Evolutionary conservation across 2,329 filamentous ascomycete species (phyloP), one percentile per base, ranked within the genome.

Genomic region (Orbilia brochopaga): DNA sequence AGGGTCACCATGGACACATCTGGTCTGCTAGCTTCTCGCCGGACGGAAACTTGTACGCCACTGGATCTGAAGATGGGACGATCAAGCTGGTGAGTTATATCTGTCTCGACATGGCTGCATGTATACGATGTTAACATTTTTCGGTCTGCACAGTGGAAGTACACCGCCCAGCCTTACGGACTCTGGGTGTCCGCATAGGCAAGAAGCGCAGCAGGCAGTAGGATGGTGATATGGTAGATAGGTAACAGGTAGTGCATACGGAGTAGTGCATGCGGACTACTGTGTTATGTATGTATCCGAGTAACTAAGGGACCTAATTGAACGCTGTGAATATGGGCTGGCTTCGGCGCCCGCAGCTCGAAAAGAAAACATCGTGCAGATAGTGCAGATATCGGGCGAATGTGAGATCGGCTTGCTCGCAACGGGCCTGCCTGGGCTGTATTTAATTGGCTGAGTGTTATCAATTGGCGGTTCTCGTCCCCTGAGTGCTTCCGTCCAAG

Each of bases 21-120:
- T 99, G 94, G 94, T 96, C 92, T 4, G 88, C 95, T 69, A 89
- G 89, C 64, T 99, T 96, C 80, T 94, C 92, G 0, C 94, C 94
- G 0, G 94, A 99, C 78, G 92, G 92, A 52, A 97, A 96, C 79
- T 83, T 99, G 6, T 99, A 97, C 78, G 94, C 92, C 1, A 99
- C 94, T 1, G 94, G 91, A 30, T 97, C 92, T 54, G 94, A 99
- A 79, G 94, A 99, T 77, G 94, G 94, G 44, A 99, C 94, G 0
- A 95, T 99, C 79, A 99, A 99, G 81, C 83, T 99, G 83, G 76
- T 77, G 74, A 61, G 73, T 73, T 35, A 23, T 17, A 15, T 21
- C 42, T 32, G 27, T 35, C 15, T 32, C 40, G 19, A 44, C 23
- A 21, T 63, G 27, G 19, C 27, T 42, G n/a, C 44, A 15, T 7